phyloP scores from a whole-genome alignment of 345 rosid genomes.

The Eucalyptus sp. region DNA sequence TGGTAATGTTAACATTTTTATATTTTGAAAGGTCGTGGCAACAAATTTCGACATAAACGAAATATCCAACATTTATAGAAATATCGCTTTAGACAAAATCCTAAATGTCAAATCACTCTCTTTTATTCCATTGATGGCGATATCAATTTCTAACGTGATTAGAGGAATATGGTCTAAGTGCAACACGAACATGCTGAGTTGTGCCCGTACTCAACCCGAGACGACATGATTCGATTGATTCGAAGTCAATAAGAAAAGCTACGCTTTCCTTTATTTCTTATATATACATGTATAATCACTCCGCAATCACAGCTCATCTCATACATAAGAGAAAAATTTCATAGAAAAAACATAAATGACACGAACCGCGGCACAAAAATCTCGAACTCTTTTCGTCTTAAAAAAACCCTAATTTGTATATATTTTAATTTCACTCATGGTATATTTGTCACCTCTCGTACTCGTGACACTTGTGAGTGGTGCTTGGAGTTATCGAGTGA shows the following conservation, averaged over 20 bases:
- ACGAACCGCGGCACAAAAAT: fast-evolving
- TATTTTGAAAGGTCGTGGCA: not conserved
- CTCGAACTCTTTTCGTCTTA: not conserved
- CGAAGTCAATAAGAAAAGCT: not conserved
- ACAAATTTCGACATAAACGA: not conserved
- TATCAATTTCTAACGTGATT: not conserved
- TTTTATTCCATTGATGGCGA: not conserved
- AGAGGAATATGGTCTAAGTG: not conserved
- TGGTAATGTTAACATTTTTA: not conserved
- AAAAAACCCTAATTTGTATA: no score
- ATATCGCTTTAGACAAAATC: not conserved
- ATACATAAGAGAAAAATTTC: no score
- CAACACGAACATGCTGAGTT: not conserved
- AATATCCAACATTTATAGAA: not conserved
- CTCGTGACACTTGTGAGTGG: no score
- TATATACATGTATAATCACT: no score
- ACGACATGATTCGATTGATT: not conserved
- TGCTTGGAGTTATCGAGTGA: no score
- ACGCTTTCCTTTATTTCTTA: not conserved
- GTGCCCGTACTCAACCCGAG: not conserved
- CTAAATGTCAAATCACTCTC: not conserved
- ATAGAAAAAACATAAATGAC: no score
- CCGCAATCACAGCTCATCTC: fast-evolving
- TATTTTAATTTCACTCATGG: fast-evolving
- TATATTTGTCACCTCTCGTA: no score